Conservation (phyloP, 108 stramenopile genomes). For the Skeletonema tropicum region DNA sequence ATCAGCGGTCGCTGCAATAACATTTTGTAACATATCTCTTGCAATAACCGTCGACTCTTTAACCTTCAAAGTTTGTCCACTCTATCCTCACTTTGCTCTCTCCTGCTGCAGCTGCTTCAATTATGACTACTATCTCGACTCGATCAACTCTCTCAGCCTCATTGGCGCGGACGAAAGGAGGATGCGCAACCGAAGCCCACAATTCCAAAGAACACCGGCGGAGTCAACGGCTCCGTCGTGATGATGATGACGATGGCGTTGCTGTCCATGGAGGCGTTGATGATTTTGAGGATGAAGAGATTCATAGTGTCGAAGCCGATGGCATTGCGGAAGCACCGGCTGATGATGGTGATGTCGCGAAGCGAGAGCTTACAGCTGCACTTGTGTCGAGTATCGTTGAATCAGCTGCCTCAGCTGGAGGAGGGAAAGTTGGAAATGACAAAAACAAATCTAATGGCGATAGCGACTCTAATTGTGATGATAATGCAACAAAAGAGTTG, state of each 20-base stretch:
- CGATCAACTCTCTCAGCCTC: constrained; percentile 26
- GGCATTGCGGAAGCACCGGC: constrained; percentile 30
- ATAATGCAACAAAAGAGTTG: constrained; percentile 33
- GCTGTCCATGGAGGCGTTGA: constrained; percentile 10
- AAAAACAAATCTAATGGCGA: constrained; percentile 27
- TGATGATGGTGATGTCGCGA: constrained; percentile 28
- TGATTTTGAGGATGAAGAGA: constrained; percentile 66
- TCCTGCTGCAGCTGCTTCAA: neutral
- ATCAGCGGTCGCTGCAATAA: neutral
- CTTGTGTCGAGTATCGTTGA: constrained; percentile 71
- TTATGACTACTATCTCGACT: constrained; percentile 32
- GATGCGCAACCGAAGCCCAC: constrained; percentile 26
- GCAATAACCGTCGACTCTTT: neutral
- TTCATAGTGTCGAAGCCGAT: constrained; percentile 59
- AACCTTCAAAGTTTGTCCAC: constrained; percentile 1
- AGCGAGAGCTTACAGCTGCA: constrained; percentile 66
- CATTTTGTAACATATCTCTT: neutral
- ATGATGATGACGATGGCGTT: constrained; percentile 3
- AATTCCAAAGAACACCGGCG: constrained; percentile 5
- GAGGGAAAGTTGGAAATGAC: neutral
- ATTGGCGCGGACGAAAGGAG: constrained; percentile 49
- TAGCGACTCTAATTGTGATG: constrained; percentile 17
- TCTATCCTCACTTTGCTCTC: constrained; percentile 1
- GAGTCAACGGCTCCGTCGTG: neutral
- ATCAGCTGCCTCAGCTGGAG: constrained; percentile 4